A percentile compares a stretch with the other conserved stretches of the same genome.
Conservation (phyloP, 257 asterid species). For the Jacaranda mimosifolia region DNA sequence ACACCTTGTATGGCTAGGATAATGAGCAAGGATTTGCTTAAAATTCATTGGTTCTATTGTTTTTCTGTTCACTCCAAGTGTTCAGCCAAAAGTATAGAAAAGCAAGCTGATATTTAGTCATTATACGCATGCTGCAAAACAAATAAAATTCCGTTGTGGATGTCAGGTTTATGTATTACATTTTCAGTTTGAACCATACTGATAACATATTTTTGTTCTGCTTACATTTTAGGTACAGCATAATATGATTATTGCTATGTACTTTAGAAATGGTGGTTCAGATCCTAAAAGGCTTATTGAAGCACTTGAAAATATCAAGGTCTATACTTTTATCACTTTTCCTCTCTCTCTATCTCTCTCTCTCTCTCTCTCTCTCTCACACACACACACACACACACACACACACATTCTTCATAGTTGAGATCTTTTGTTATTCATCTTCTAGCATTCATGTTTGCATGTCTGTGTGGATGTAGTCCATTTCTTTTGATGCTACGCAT, state of each 20-base stretch:
- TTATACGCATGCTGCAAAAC: background rate
- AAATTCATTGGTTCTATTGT: background rate
- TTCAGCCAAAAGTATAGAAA: background rate
- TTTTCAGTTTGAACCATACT: conserved; percentile 16
- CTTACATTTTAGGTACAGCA: conserved; percentile 69
- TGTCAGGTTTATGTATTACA: background rate
- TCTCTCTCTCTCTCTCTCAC: background rate
- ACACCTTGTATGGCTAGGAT: conserved; percentile 12
- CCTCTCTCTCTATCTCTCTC: conserved; percentile 3
- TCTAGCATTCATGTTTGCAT: background rate
- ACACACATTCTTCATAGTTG: background rate
- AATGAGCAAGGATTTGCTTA: conserved; percentile 8
- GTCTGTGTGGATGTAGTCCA: conserved; percentile 8
- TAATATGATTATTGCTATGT: conserved; percentile 74
- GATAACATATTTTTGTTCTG: conserved; percentile 24
- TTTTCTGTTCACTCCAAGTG: conserved; percentile 6
- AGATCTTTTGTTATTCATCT: conserved; percentile 3
- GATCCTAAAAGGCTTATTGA: conserved; percentile 81
- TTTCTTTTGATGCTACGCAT: background rate
- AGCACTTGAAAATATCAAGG: conserved; percentile 80
- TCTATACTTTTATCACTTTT: conserved; percentile 41
- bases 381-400: too few relatives aligned
- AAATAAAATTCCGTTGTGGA: conserved; percentile 1
- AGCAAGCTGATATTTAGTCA: conserved; percentile 22
- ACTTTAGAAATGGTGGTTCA: conserved; percentile 74